Conservation (phyloP, 129 eudicot species). For the Artemisia argyi region DNA sequence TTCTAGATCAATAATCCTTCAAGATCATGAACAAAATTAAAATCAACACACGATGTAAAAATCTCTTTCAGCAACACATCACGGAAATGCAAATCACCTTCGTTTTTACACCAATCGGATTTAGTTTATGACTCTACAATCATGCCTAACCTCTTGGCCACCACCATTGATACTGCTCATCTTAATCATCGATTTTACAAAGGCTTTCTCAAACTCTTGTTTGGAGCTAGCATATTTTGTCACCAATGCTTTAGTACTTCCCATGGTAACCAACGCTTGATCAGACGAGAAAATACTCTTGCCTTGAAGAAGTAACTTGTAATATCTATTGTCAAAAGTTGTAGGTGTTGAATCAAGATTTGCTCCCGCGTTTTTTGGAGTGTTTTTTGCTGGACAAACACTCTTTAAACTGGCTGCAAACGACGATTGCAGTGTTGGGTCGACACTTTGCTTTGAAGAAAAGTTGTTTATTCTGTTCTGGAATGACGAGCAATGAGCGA, state of each 20-base stretch:
- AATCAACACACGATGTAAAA: neutral
- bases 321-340: slow-evolving; percentile 44
- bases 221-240: slow-evolving; percentile 41
- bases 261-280: slow-evolving; percentile 38
- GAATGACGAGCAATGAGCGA: slow-evolving; percentile 79
- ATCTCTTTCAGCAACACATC: neutral
- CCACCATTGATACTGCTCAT: slow-evolving; percentile 53
- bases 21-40: neutral
- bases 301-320: slow-evolving; percentile 49
- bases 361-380: slow-evolving; percentile 29
- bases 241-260: slow-evolving; percentile 39
- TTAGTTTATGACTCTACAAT: slow-evolving; percentile 50
- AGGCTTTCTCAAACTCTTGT: slow-evolving; percentile 45
- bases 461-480: slow-evolving; percentile 69
- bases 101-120: neutral
- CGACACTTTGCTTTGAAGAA: slow-evolving; percentile 35
- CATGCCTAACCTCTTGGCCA: slow-evolving; percentile 44
- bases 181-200: slow-evolving; percentile 50
- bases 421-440: slow-evolving; percentile 30
- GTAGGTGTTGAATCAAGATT: slow-evolving; percentile 48
- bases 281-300: slow-evolving; percentile 49
- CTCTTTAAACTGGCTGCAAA: slow-evolving; percentile 35
- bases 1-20: neutral
- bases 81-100: too few relatives aligned
- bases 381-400: slow-evolving; percentile 31